Percentiles rank a stretch among this genome's conserved stretches.
Evolutionary conservation across 2,329 filamentous ascomycete genomes (phyloP).

Genomic region (Penicillium occitanis): DNA sequence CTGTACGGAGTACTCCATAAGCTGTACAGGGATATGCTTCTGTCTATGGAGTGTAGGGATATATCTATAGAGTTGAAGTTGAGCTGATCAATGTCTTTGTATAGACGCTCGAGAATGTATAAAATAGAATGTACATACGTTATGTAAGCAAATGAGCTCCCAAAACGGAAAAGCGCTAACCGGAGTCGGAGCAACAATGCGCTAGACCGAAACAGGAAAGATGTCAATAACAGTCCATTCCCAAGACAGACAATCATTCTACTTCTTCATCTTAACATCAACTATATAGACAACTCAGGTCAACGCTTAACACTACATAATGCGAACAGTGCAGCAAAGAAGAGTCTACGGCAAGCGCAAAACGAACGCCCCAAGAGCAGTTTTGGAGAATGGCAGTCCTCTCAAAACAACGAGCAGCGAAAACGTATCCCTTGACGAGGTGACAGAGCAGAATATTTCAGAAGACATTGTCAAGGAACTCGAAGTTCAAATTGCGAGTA

Average conservation of each 20-base stretch:
- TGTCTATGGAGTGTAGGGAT: not conserved
- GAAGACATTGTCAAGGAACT: constrained; percentile 25
- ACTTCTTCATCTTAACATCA: not conserved
- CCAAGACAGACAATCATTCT: not conserved
- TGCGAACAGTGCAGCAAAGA: constrained; percentile 18
- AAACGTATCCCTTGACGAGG: not conserved
- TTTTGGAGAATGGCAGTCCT: constrained; percentile 23
- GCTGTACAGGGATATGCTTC: not conserved
- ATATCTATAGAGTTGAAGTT: not conserved
- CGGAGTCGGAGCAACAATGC: constrained; percentile 2
- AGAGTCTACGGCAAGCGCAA: constrained; percentile 24
- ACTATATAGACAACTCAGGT: not conserved
- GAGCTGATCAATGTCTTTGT: not conserved
- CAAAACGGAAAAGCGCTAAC: not conserved
- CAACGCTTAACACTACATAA: not conserved
- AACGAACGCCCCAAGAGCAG: constrained; percentile 21
- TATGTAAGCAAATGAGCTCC: not conserved
- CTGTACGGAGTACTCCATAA: not conserved
- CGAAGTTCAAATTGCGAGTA: constrained; percentile 30
- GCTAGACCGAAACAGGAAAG: constrained; percentile 16
- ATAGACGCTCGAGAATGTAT: not conserved
- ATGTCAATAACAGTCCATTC: constrained; percentile 16
- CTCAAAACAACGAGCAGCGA: not conserved
- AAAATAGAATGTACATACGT: no score
- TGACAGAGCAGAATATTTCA: constrained; percentile 22